Evolutionary conservation across 2,329 filamentous ascomycete species (phyloP), one percentile per base, ranked within the genome.

Genomic region (Epichloe hybrida): DNA sequence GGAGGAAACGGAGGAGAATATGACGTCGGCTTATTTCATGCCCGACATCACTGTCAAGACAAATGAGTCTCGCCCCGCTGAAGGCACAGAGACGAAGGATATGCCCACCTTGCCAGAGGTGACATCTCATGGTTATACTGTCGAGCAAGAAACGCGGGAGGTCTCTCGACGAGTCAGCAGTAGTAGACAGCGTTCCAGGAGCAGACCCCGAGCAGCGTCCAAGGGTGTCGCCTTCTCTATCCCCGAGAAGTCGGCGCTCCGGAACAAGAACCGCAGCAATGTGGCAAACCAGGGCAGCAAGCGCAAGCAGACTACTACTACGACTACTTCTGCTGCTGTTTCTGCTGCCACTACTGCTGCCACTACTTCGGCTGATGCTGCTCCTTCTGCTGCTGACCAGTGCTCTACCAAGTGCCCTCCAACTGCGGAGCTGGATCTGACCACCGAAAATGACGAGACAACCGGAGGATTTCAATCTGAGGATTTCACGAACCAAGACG

Each of bases 11-110:
- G 70, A 71, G 46, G 74, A 78, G 39, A 76, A 78, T 55, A 77
- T 79, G 72, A 79, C 76, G 0, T 80, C 77, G 5, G 76, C 74
- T 3, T 74, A 79, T 57, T 77, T 80, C 56, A 67, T 80, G 51
- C 75, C 77, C 21, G 77, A 80, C 54, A 79, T 79, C 54, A 80
- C 76, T 2, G 67, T 78, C 36, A 70, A 75, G 50, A 68, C 65
- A 4, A 69, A 71, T 50, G 64, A 66, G 21, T 58, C 62, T 23
- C 62, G 48, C 7, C 55, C 54, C 2, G 52, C 40, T 9, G 65
- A 70, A 52, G 61, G 59, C 52, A 66, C 62, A 4, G 61, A 62
- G 46, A 63, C 61, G 2, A 60, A 60, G 46, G 63, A 67, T 4
- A 47, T 62, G 53, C 57, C 59, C 8, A 50, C 47, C 11, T 52